These are phyloP conservation scores for Pyronema domesticum DNA, from an alignment of 495 filamentous ascomycete genomes.

Conservation along the genomic window DNA sequence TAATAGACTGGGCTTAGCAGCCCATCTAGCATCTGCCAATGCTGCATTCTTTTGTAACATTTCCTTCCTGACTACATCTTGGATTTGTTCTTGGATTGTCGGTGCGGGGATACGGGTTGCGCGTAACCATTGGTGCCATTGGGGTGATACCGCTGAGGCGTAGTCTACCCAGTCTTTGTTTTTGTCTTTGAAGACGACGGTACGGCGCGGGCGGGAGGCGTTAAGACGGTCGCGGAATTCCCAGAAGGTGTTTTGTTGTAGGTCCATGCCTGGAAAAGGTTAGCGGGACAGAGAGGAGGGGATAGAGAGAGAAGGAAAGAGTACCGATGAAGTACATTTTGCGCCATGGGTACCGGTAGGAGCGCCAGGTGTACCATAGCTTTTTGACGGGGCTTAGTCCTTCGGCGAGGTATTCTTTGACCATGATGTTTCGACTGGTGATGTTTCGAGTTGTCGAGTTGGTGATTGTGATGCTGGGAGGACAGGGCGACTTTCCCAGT, in stretches of 20 bases:
- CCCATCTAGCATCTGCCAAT: slow-evolving; percentile 73
- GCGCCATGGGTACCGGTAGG: slow-evolving; percentile 70
- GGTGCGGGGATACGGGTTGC: slow-evolving; percentile 56
- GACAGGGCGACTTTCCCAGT: neutral
- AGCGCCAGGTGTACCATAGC: slow-evolving; percentile 72
- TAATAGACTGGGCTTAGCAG: slow-evolving; percentile 41
- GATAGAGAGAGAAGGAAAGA: slow-evolving; percentile 14
- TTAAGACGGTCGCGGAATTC: slow-evolving; percentile 57
- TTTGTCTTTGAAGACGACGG: slow-evolving; percentile 39
- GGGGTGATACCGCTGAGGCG: slow-evolving; percentile 29
- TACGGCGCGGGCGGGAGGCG: slow-evolving; percentile 35
- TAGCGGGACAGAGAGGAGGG: slow-evolving; percentile 5
- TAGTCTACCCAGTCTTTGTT: slow-evolving; percentile 15
- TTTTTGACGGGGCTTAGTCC: slow-evolving; percentile 3
- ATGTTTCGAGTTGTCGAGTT: neutral
- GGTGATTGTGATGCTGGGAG: too few species aligned
- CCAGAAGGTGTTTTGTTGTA: slow-evolving; percentile 86
- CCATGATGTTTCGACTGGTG: too few species aligned
- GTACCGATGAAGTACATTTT: slow-evolving; percentile 61
- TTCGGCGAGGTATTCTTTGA: too few species aligned
- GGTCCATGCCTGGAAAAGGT: slow-evolving; percentile 50
- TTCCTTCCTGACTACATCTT: slow-evolving; percentile 46
- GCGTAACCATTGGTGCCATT: slow-evolving; percentile 96
- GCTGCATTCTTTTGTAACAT: slow-evolving; percentile 56
- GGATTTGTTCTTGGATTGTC: slow-evolving; percentile 51